Evolutionary conservation across 495 filamentous ascomycete species (phyloP).

Genomic region (Xylaria grammica): DNA sequence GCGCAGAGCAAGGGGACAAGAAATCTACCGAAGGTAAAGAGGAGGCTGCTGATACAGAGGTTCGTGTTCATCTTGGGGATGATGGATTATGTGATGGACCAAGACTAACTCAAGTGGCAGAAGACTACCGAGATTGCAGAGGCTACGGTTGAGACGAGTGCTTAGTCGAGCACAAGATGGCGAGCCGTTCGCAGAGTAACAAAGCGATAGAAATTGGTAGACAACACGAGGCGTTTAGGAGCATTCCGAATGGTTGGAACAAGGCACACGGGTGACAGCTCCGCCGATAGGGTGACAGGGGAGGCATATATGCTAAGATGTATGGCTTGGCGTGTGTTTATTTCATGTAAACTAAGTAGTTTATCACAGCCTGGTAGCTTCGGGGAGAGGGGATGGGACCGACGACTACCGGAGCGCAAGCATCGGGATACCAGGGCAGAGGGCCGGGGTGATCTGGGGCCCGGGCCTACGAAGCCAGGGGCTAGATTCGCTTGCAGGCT

Average conservation of each 20-base stretch:
- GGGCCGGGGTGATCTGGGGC: background rate
- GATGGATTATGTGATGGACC: background rate
- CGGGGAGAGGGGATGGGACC: conserved; percentile 17
- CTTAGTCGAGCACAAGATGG: background rate
- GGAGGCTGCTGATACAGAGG: conserved; percentile 41
- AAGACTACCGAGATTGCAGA: conserved; percentile 10
- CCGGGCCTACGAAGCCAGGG: background rate
- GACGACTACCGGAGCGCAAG: background rate
- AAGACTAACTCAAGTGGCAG: conserved; percentile 13
- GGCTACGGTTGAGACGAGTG: background rate
- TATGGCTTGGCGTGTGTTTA: conserved; percentile 28
- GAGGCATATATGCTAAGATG: conserved; percentile 28
- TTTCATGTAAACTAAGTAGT: conserved; percentile 39
- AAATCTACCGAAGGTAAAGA: conserved; percentile 37
- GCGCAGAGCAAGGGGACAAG: conserved; percentile 36
- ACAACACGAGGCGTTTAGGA: conserved; percentile 23
- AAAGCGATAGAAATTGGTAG: conserved; percentile 6
- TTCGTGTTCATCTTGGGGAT: conserved; percentile 23
- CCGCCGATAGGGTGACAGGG: background rate
- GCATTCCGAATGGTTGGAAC: conserved; percentile 17
- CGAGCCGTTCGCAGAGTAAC: background rate
- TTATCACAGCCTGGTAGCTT: conserved; percentile 21
- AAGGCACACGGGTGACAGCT: conserved; percentile 12
- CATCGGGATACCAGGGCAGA: background rate
- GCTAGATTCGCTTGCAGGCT: background rate